Percentiles rank a stretch among this genome's conserved stretches.
These are phyloP conservation scores for Scleromitrula shiraiana DNA, from an alignment of 2,329 filamentous ascomycete species.

Conservation along the genomic window DNA sequence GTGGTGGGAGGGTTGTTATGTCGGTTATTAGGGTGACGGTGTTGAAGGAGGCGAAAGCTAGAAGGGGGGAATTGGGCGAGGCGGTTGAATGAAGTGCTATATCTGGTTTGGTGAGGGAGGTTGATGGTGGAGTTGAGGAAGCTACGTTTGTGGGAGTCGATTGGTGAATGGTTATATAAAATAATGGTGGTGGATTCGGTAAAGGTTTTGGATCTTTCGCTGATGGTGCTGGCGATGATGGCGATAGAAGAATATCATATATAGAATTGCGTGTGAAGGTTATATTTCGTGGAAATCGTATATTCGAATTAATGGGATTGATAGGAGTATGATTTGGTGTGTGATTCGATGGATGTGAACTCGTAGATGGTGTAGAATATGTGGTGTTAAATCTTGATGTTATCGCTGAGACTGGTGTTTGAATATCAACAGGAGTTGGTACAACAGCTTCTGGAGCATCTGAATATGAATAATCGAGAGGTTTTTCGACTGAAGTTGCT, in stretches of 20 bases:
- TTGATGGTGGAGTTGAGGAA: not conserved
- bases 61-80: constrained; percentile 15
- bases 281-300: constrained; percentile 21
- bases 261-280: constrained; percentile 20
- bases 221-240: constrained; percentile 19
- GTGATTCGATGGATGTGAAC: not conserved
- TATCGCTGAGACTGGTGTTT: constrained; percentile 6
- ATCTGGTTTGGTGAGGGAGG: constrained; percentile 15
- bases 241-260: constrained; percentile 19
- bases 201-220: constrained; percentile 18
- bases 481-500: not conserved
- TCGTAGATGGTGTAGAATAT: not conserved
- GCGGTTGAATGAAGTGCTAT: constrained; percentile 22
- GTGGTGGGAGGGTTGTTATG: constrained; percentile 22
- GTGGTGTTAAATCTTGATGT: constrained; percentile 7
- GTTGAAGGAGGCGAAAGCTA: constrained; percentile 23
- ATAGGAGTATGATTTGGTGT: constrained; percentile 1
- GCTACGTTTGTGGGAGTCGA: not conserved
- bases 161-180: constrained; percentile 20
- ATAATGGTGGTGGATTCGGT: constrained; percentile 21
- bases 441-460: constrained; percentile 10
- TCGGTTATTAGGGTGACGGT: constrained; percentile 19
- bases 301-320: constrained; percentile 12
- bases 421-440: not conserved
- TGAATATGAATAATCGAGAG: constrained; percentile 9